Conservation (phyloP, 352 stramenopile species). For the Globisporangium cystogenes region DNA sequence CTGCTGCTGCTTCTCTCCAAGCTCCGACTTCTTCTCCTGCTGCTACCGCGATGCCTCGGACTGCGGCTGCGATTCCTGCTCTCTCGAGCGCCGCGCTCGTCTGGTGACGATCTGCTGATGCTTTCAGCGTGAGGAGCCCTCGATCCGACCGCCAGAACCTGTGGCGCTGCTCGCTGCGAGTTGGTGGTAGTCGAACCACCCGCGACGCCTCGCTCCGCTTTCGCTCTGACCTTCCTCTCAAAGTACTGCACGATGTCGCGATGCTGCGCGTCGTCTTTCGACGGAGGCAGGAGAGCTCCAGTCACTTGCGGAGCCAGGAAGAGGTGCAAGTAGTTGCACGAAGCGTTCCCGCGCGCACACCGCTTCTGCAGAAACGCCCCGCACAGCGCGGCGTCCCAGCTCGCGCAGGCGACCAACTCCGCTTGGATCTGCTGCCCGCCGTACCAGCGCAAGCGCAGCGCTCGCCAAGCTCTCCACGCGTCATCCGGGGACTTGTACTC, state of each 20-base stretch:
- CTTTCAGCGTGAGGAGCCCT: too few relatives aligned
- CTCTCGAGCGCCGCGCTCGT: too few relatives aligned
- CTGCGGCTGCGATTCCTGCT: too few relatives aligned
- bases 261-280: background rate
- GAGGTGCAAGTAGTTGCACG: slow-evolving; percentile 17
- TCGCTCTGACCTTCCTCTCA: background rate
- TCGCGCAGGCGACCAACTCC: slow-evolving; percentile 8
- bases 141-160: too few relatives aligned
- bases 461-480: slow-evolving; percentile 11
- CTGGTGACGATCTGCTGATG: too few relatives aligned
- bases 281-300: background rate
- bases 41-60: too few relatives aligned
- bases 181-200: too few relatives aligned
- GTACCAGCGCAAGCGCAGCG: slow-evolving; percentile 16
- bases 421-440: slow-evolving; percentile 10
- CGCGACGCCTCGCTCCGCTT: background rate
- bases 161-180: too few relatives aligned
- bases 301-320: background rate
- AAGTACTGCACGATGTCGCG: slow-evolving; percentile 10
- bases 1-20: too few relatives aligned
- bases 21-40: too few relatives aligned
- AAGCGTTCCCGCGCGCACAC: slow-evolving; percentile 9
- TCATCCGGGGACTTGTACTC: slow-evolving; percentile 14
- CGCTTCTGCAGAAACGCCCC: slow-evolving; percentile 8
- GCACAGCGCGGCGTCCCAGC: slow-evolving; percentile 12